Conservation (phyloP, 2,329 filamentous ascomycete genomes). For the Plectosphaerella cucumerina region DNA sequence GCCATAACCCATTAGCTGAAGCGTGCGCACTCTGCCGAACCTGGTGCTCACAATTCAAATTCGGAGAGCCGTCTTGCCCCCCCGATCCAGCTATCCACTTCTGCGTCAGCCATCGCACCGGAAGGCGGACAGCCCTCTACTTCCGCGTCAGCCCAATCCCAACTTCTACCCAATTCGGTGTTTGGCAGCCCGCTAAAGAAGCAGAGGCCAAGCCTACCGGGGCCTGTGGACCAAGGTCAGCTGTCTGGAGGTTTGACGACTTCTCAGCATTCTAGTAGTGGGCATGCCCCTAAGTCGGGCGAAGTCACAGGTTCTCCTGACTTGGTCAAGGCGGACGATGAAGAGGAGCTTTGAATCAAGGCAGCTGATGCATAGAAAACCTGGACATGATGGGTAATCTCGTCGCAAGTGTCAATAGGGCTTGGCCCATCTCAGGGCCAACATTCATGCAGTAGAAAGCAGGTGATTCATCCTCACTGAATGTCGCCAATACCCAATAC, state of each 20-base stretch:
- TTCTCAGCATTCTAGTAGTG: not conserved
- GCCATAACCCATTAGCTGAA: slow-evolving; percentile 56
- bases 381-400: too few relatives aligned
- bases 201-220: slow-evolving; percentile 9
- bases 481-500: too few relatives aligned
- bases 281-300: not conserved
- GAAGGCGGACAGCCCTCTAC: not conserved
- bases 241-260: not conserved
- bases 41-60: slow-evolving; percentile 16
- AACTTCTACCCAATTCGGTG: slow-evolving; percentile 4
- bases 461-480: too few relatives aligned
- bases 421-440: too few relatives aligned
- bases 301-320: not conserved
- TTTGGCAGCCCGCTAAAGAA: slow-evolving; percentile 14
- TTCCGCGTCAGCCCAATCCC: not conserved
- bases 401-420: too few relatives aligned
- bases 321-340: slow-evolving; percentile 2
- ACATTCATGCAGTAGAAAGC: too few relatives aligned
- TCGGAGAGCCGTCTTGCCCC: too few relatives aligned
- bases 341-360: slow-evolving; percentile 8
- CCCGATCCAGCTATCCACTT: slow-evolving; percentile 1
- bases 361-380: too few relatives aligned
- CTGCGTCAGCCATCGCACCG: slow-evolving; percentile 9
- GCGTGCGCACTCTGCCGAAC: slow-evolving; percentile 72
- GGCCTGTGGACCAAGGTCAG: not conserved